These are phyloP conservation scores for Rubus idaeus DNA, from an alignment of 306 rosid species.

Conservation along the genomic window DNA sequence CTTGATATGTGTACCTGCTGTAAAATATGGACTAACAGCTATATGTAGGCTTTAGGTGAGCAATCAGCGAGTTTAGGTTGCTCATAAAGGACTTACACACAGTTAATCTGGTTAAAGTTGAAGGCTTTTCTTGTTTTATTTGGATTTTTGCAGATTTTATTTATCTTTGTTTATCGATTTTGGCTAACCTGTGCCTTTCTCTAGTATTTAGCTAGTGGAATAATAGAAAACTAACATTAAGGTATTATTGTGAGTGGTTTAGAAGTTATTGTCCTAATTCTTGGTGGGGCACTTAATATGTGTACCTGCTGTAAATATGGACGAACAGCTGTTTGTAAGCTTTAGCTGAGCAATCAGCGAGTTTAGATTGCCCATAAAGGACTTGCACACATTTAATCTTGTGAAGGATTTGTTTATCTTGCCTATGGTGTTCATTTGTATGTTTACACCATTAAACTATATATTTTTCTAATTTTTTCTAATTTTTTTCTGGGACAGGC, in stretches of 20 bases:
- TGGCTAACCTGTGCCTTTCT: background rate
- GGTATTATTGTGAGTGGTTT: background rate
- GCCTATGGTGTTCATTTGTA: background rate
- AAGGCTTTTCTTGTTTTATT: background rate
- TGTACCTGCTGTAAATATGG: constrained; percentile 81
- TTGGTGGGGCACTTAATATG: constrained; percentile 70
- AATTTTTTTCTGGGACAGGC: constrained; percentile 40
- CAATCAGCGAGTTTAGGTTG: constrained; percentile 41
- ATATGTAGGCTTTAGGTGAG: constrained; percentile 77
- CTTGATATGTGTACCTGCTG: constrained; percentile 67
- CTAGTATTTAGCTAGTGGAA: background rate
- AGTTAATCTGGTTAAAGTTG: constrained; percentile 6
- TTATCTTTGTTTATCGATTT: background rate
- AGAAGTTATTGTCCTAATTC: constrained; percentile 66
- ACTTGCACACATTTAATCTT: constrained; percentile 39
- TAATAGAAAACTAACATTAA: background rate
- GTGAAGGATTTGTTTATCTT: background rate
- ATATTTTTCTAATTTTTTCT: background rate
- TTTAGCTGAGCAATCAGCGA: constrained; percentile 63
- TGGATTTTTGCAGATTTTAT: background rate
- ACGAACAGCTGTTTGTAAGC: constrained; percentile 55
- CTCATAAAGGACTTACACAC: constrained; percentile 62
- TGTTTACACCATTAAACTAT: background rate
- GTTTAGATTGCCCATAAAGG: constrained; percentile 58
- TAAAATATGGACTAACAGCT: constrained; percentile 67